phyloP scores from a whole-genome alignment of 257 asterid genomes.

The Cordia subcordata region DNA sequence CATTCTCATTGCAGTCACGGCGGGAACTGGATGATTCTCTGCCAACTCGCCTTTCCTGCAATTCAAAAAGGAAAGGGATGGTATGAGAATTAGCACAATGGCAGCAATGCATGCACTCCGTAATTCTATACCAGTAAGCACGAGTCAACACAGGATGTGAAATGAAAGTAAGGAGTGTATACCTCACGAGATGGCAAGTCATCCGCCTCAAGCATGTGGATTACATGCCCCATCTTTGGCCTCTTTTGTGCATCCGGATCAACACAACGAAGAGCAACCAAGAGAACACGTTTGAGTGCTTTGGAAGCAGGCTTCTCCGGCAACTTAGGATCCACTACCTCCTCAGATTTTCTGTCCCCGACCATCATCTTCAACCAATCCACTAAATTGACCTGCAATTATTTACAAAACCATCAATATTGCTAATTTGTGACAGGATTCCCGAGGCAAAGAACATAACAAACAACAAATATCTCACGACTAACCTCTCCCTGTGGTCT shows the following conservation, averaged over 20 bases:
- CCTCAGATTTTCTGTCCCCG: conserved; percentile 84
- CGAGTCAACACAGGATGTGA: background rate
- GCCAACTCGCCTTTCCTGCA: conserved; percentile 54
- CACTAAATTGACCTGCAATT: conserved; percentile 70
- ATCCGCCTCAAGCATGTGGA: conserved; percentile 92
- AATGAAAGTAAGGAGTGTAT: conserved; percentile 12
- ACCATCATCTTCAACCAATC: conserved; percentile 94
- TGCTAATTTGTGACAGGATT: background rate
- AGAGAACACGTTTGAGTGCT: conserved; percentile 73
- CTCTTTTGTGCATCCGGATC: conserved; percentile 96
- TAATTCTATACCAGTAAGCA: background rate
- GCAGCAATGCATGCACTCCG: background rate
- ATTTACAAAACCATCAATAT: background rate
- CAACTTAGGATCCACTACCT: conserved; percentile 83
- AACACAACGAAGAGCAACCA: conserved; percentile 93
- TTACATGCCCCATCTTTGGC: conserved; percentile 88
- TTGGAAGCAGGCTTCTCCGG: conserved; percentile 75
- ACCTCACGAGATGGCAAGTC: conserved; percentile 72
- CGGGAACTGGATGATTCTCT: conserved; percentile 44
- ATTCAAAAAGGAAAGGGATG: conserved; percentile 2
- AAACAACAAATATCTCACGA: background rate
- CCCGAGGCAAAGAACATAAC: background rate
- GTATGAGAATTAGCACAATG: conserved; percentile 5
- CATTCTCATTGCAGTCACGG: conserved; percentile 36
- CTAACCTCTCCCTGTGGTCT: conserved; percentile 82